Conservation (phyloP, 2,329 filamentous ascomycete species). For the Bipolaris sorokiniana region DNA sequence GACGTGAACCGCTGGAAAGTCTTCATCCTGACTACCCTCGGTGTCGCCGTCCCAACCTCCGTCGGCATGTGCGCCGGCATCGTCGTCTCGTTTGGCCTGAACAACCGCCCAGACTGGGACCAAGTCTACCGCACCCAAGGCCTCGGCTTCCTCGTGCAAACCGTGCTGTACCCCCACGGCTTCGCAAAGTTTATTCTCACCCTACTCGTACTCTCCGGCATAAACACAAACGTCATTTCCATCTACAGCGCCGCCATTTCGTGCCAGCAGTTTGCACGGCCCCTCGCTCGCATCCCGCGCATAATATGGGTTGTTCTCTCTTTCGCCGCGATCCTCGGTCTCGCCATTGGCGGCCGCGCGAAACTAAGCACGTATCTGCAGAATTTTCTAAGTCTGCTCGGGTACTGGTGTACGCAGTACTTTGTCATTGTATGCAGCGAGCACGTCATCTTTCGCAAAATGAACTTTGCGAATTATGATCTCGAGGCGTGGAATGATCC, state of each 20-base stretch:
- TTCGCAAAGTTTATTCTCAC: constrained; percentile 58
- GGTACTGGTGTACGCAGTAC: constrained; percentile 57
- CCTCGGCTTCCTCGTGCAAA: constrained; percentile 56
- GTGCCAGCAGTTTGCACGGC: constrained; percentile 56
- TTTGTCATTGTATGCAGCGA: constrained; percentile 56
- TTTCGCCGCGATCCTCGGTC: constrained; percentile 52
- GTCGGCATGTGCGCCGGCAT: constrained; percentile 56
- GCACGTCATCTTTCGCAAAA: constrained; percentile 56
- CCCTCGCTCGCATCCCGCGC: constrained; percentile 59
- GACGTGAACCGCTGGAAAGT: constrained; percentile 49
- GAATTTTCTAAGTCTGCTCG: constrained; percentile 55
- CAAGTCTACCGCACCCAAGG: constrained; percentile 52
- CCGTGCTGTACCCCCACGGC: constrained; percentile 54
- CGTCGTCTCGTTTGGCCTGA: constrained; percentile 49
- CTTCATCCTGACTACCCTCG: constrained; percentile 52
- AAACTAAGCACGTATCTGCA: constrained; percentile 52
- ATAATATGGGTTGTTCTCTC: constrained; percentile 56
- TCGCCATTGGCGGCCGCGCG: constrained; percentile 54
- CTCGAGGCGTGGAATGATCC: constrained; percentile 56
- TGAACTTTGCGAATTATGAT: constrained; percentile 57
- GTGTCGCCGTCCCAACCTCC: constrained; percentile 50
- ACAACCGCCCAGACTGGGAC: constrained; percentile 46
- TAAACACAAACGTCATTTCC: constrained; percentile 56
- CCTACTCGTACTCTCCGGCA: constrained; percentile 52
- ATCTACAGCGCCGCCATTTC: constrained; percentile 58